Evolutionary conservation across 176 grass and related monocot genomes (phyloP), one percentile per base, ranked within the genome.

Genomic region (Metroxylon sagu): DNA sequence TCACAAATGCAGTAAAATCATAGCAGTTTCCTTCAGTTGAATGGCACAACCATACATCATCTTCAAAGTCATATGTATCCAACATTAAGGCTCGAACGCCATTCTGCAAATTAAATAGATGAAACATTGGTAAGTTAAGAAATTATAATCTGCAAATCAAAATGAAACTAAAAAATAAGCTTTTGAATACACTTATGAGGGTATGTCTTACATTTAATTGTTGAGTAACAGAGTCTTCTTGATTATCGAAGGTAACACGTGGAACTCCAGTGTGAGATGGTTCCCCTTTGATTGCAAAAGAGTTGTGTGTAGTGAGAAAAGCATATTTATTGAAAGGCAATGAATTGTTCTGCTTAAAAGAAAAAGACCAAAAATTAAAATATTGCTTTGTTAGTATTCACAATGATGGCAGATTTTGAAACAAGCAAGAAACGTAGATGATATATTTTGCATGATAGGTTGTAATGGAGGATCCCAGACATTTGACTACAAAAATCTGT

Each of bases 301-400:
- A 49, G 59, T 98, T 98, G 66, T 98, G 93, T 3, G 93, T 98
- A 3, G 93, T 92, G 55, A 92, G 93, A 73, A 76, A 98, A 19
- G 93, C 84, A 54, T 98, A 98, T 49, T 98, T 98, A 66, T 98
- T 98, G 80, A 92, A 98, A 17, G 93, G 84, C 78, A 98, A 26
- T 31, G 93, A 98, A 56, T 78, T 83, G 52, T 98, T 98, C 93
- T 98, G 81, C 30, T 10, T 39, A 60, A 5, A 68, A 2, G 7
- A 75, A 49, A 66, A 14, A 77, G 2, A 80, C 51, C 49, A 50
- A 71, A 66, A 35, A 60, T 39, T 1, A 2, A 70, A 69, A 57
- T 28, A 57, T 70, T 64, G 8, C 8, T 3, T 14, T 43, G 35
- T 43, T 43, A 43, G 35, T 14, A 43, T 43, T 43, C 35, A 43